phyloP scores from a whole-genome alignment of 805 yeast species.

The Metschnikowia arizonensis region DNA sequence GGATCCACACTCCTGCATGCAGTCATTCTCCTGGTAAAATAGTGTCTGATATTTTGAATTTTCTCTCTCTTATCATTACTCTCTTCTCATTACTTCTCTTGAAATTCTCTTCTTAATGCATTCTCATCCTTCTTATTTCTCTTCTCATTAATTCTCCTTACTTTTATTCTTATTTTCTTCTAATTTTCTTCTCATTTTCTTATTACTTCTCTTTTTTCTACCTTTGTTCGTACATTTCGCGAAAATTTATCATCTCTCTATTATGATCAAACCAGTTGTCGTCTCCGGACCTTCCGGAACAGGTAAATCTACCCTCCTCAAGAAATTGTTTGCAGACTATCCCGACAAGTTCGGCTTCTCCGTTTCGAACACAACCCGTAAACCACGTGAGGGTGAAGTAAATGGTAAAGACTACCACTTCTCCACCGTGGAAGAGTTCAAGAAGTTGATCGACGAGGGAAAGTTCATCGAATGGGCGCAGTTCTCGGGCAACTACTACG shows the following conservation, averaged over 20 bases:
- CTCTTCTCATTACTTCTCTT: no score
- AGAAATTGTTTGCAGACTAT: slow-evolving; percentile 82
- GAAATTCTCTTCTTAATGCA: no score
- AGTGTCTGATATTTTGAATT: no score
- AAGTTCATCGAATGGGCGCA: slow-evolving; percentile 97
- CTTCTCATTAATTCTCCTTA: no score
- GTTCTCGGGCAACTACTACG: slow-evolving; percentile 96
- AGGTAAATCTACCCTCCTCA: slow-evolving; percentile 91
- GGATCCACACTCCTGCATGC: no score
- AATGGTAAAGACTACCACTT: slow-evolving; percentile 90
- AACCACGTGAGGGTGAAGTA: slow-evolving; percentile 87
- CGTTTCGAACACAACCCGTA: slow-evolving; percentile 87
- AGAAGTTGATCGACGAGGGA: slow-evolving; percentile 63
- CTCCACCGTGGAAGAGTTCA: slow-evolving; percentile 73
- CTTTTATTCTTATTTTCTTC: no score
- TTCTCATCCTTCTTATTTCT: no score
- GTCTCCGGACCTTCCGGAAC: slow-evolving; percentile 96
- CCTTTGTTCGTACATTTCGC: no score
- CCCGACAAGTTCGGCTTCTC: slow-evolving; percentile 92
- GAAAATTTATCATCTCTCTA: background rate
- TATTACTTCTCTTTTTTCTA: no score
- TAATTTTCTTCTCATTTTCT: no score
- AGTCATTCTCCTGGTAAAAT: no score
- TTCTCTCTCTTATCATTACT: no score
- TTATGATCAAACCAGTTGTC: slow-evolving; percentile 73